A percentile compares a stretch with the other conserved stretches of the same genome.
phyloP scores from a whole-genome alignment of 1,284 basidiomycete species.

The Trichosporon inkin region DNA sequence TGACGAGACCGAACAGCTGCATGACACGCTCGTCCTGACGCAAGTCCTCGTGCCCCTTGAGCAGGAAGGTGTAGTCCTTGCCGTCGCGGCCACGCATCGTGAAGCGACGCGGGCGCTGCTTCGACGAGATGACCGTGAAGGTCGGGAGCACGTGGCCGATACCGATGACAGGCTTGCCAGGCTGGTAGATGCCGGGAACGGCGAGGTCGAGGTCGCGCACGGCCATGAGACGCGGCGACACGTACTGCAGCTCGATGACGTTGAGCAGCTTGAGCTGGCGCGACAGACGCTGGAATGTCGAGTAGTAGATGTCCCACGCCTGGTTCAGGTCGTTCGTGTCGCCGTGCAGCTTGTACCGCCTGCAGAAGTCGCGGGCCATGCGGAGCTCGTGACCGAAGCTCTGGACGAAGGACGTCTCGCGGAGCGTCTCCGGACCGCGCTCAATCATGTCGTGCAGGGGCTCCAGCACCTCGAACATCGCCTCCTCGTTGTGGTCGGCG shows the following conservation, averaged over 20 bases:
- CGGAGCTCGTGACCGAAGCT: constrained; percentile 89
- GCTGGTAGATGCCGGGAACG: constrained; percentile 94
- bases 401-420: constrained; percentile 93
- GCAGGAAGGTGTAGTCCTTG: constrained; percentile 83
- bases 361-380: constrained; percentile 90
- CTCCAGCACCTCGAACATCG: constrained; percentile 92
- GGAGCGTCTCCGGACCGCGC: constrained; percentile 82
- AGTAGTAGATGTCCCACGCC: constrained; percentile 99
- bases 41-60: constrained; percentile 98
- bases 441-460: constrained; percentile 93
- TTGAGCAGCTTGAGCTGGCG: constrained; percentile 88
- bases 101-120: constrained; percentile 90
- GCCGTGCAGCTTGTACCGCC: constrained; percentile 78
- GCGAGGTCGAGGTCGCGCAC: constrained; percentile 88
- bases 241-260: constrained; percentile 93
- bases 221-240: constrained; percentile 87
- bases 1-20: constrained; percentile 97
- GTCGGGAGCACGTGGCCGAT: constrained; percentile 83
- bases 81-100: constrained; percentile 89
- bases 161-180: constrained; percentile 76
- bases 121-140: constrained; percentile 91
- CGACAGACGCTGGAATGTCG: constrained; percentile 95
- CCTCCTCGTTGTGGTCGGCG: constrained; percentile 97
- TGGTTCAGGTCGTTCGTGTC: constrained; percentile 90
- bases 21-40: constrained; percentile 99